phyloP scores from a whole-genome alignment of 768 basidiomycete species.

The Tylopilus subfusipes region DNA sequence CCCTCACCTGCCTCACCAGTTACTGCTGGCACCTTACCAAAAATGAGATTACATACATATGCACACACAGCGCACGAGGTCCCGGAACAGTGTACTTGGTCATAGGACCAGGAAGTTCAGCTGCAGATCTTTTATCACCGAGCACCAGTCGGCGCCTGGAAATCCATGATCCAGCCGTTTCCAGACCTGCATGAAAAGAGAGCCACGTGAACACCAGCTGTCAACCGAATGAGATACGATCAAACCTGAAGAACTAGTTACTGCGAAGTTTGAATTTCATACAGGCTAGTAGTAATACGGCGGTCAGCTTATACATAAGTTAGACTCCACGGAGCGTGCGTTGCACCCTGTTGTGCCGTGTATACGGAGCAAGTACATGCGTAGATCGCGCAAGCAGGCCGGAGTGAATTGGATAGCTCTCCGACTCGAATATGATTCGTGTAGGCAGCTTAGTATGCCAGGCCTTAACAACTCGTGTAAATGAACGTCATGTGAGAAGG shows the following conservation, averaged over 20 bases:
- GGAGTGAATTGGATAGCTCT: constrained; percentile 30
- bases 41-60: constrained; percentile 25
- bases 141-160: constrained; percentile 31
- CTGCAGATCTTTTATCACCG: constrained; percentile 36
- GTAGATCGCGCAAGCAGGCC: constrained; percentile 20
- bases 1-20: constrained; percentile 26
- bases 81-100: constrained; percentile 11
- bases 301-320: constrained; percentile 10
- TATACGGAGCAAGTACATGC: constrained; percentile 4
- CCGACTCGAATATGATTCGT: constrained; percentile 25
- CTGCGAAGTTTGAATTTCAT: constrained; percentile 38
- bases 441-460: constrained; percentile 32
- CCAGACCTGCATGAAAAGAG: constrained; percentile 28
- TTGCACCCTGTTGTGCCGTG: constrained; percentile 23
- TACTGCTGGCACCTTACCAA: constrained; percentile 22
- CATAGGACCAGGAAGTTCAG: constrained; percentile 25
- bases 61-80: constrained; percentile 19
- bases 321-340: constrained; percentile 17
- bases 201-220: constrained; percentile 21
- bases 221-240: constrained; percentile 18
- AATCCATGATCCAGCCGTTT: constrained; percentile 34
- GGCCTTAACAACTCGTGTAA: constrained; percentile 30
- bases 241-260: constrained; percentile 33
- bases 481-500: constrained; percentile 9
- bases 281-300: constrained; percentile 29